Conservation (phyloP, 192 early-diverging fungal species). For the Tieghemiomyces parasiticus region DNA sequence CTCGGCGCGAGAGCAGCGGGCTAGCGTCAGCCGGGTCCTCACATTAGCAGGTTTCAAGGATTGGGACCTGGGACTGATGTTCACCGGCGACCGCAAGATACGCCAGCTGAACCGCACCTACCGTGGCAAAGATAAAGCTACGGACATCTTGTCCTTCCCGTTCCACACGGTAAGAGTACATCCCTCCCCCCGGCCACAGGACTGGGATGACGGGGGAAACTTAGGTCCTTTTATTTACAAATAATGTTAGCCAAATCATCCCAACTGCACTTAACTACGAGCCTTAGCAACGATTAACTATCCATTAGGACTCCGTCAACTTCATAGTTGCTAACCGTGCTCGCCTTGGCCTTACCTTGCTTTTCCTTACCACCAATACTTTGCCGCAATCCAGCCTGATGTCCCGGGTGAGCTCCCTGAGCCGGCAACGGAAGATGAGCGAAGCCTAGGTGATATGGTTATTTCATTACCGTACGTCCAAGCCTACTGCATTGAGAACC, state of each 20-base stretch:
- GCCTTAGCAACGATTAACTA: background rate
- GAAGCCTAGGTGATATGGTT: slow-evolving; percentile 45
- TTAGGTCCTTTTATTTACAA: background rate
- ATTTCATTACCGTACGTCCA: slow-evolving; percentile 39
- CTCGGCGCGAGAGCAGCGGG: background rate
- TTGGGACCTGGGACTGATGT: slow-evolving; percentile 46
- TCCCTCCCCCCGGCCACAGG: background rate
- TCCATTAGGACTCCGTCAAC: background rate
- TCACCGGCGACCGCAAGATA: slow-evolving; percentile 30
- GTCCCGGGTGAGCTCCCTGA: slow-evolving; percentile 21
- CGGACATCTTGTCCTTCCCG: slow-evolving; percentile 52
- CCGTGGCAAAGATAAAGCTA: slow-evolving; percentile 30
- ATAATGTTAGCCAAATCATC: background rate
- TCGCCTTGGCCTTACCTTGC: background rate
- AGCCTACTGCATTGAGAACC: slow-evolving; percentile 27
- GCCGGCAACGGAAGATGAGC: slow-evolving; percentile 27
- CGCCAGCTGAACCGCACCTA: slow-evolving; percentile 34
- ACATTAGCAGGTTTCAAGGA: slow-evolving; percentile 30
- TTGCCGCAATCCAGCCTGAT: slow-evolving; percentile 13
- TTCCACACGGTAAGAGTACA: slow-evolving; percentile 30
- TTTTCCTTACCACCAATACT: background rate
- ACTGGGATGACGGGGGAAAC: background rate
- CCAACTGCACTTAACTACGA: background rate
- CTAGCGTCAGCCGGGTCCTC: slow-evolving; percentile 23
- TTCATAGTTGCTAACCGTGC: background rate